Conservation (phyloP, 1,284 basidiomycete genomes). For the Trametes hirsuta region DNA sequence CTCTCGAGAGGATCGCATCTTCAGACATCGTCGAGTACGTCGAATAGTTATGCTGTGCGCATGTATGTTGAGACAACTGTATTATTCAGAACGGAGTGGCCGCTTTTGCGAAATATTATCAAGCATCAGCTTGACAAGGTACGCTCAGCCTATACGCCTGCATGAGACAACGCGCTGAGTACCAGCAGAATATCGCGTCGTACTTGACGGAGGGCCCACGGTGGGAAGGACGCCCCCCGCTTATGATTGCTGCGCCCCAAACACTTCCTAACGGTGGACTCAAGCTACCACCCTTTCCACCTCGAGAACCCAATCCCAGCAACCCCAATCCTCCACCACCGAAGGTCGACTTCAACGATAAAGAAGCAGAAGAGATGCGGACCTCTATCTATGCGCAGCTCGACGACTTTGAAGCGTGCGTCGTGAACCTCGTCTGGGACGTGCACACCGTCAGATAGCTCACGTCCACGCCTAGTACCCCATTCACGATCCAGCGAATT, state of each 20-base stretch:
- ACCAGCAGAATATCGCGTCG: slow-evolving; percentile 56
- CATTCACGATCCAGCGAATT: slow-evolving; percentile 92
- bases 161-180: slow-evolving; percentile 16
- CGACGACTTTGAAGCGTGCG: slow-evolving; percentile 79
- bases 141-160: slow-evolving; percentile 18
- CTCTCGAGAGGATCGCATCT: slow-evolving; percentile 69
- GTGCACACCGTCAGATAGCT: not conserved
- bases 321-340: slow-evolving; percentile 54
- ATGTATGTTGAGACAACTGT: slow-evolving; percentile 9
- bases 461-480: slow-evolving; percentile 51
- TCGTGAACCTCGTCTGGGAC: slow-evolving; percentile 12
- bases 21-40: slow-evolving; percentile 73
- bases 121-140: slow-evolving; percentile 73
- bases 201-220: slow-evolving; percentile 47
- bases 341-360: slow-evolving; percentile 62
- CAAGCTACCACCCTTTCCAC: slow-evolving; percentile 80
- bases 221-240: slow-evolving; percentile 28
- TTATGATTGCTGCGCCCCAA: slow-evolving; percentile 43
- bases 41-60: not conserved
- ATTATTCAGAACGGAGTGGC: slow-evolving; percentile 73
- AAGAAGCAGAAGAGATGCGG: slow-evolving; percentile 67
- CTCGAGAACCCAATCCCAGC: slow-evolving; percentile 52
- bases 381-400: slow-evolving; percentile 64
- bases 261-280: slow-evolving; percentile 62
- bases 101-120: slow-evolving; percentile 68